A percentile compares a stretch with the other conserved stretches of the same genome.
These are phyloP conservation scores for Aphanomyces stellatus DNA, from an alignment of 352 stramenopile species.

Conservation along the genomic window DNA sequence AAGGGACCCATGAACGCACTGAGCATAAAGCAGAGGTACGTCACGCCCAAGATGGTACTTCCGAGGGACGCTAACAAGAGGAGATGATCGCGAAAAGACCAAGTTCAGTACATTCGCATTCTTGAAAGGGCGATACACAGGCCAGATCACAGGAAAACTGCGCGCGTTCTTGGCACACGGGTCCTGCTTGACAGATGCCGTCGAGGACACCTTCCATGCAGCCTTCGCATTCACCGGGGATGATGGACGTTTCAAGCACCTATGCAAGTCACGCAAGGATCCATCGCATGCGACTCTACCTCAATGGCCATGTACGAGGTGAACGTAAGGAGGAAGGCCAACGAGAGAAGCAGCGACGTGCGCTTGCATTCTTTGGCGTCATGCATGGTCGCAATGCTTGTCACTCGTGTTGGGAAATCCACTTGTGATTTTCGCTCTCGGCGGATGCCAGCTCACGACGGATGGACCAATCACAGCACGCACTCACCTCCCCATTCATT, in stretches of 20 bases:
- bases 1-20: neutral
- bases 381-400: no score
- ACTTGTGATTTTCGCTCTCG: no score
- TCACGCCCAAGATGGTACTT: slow-evolving; percentile 5
- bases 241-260: neutral
- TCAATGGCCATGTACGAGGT: slow-evolving; percentile 6
- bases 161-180: neutral
- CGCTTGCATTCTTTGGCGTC: neutral
- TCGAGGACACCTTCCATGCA: neutral
- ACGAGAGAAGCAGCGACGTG: neutral
- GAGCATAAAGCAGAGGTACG: slow-evolving; percentile 16
- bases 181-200: neutral
- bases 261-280: neutral
- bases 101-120: neutral
- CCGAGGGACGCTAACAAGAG: slow-evolving; percentile 2
- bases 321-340: slow-evolving; percentile 1
- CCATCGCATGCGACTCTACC: slow-evolving; percentile 1
- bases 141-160: neutral
- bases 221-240: neutral
- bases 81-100: neutral
- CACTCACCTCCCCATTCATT: no score
- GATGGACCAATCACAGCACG: no score
- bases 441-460: no score
- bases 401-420: no score
- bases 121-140: neutral